Base-by-base conservation (phyloP, 164 flowering plant species). In the Chloranthus sessilifolius region DNA sequence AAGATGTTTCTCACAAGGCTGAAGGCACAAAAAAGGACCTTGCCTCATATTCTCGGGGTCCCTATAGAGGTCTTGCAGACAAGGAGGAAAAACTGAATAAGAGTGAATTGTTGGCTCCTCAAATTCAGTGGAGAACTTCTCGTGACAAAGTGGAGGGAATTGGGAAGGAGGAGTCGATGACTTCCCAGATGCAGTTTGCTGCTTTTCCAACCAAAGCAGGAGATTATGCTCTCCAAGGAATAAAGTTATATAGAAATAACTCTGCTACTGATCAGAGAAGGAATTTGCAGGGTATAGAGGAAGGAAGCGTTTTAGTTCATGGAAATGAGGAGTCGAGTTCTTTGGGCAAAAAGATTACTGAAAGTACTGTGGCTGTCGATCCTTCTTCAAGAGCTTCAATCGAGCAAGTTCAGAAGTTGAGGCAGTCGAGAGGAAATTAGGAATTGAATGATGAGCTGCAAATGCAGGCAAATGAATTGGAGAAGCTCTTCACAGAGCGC, bases 401-500 rank as follows among this genome's bases (percentile, higher is more conserved):
- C 22, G 95, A 83, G 35, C 82, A 73, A 67, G 65, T 37, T 62
- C 95, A 81, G 69, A 84, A 85, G 65, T 57, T 52, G 44, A 82
- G 90, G 63, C 83, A 68, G 55, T 52, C 83, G 1, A 88, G 78
- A 68, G 97, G 88, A 28, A 83, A 79, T 56, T 95, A 82, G 69
- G 98, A 78, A 39, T 83, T 78, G 29, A 82, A 86, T 53, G 88
- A 94, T 47, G 97, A 92, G 68, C 71, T 94, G 46, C 81, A 86
- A 66, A 55, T 82, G 74, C 88, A 94, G 69, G 99, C 97, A 27
- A 67, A 81, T 77, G 99, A 89, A 50, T 84, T 94, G 44, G 99
- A 94, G 65, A 88, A 82, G 67, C 92, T 94, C 57, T 94, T 88
- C 76, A 96, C 98, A 1, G 96, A 82, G 38, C 99, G 88, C 67